Evolutionary conservation across 1,139 yeast genomes (phyloP), one percentile per base, ranked within the genome.

Genomic region (Insectozyma bohioensis): DNA sequence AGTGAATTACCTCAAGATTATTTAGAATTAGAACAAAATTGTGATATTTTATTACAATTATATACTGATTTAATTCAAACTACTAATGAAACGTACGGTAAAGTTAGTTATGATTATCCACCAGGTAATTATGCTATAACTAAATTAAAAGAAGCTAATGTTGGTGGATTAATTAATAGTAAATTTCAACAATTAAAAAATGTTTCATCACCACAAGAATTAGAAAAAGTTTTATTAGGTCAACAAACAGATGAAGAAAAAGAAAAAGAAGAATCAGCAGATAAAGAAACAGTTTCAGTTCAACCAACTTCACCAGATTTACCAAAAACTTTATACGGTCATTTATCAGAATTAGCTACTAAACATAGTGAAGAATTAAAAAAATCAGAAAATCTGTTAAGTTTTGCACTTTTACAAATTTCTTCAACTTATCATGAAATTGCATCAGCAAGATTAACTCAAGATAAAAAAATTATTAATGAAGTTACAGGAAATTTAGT

Each of bases 1-100:
- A 75, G 85, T 42, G 86, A 83, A 52, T 67, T 84, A 36, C 95
- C 95, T 24, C 73, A 74, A 30, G 88, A 83, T 44, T 85, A 85
- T 56, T 67, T 76, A 41, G 71, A 73, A 39, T 65, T 85, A 47
- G 94, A 84, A 54, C 64, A 70, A 40, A 75, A 75, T 48, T 80
- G 83, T 41, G 92, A 80, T 56, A 67, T 75, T 35, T 63, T 81
- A 45, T 75, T 77, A 51, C 67, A 67, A 36, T 72, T 78, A 42
- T 78, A 79, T 58, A 75, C 77, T 41, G 79, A 78, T 52, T 63
- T 80, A 43, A 64, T 80, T 35, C 66, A 69, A 18, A 75, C 77
- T 46, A 75, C 84, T 26, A 56, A 58, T 41, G 78, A 72, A 37
- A 82, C 84, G 37, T 82, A 72, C 49, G 83, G 71, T 46, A 71